Conservation (phyloP, 805 yeast genomes). For the Ogataea kodamae region DNA sequence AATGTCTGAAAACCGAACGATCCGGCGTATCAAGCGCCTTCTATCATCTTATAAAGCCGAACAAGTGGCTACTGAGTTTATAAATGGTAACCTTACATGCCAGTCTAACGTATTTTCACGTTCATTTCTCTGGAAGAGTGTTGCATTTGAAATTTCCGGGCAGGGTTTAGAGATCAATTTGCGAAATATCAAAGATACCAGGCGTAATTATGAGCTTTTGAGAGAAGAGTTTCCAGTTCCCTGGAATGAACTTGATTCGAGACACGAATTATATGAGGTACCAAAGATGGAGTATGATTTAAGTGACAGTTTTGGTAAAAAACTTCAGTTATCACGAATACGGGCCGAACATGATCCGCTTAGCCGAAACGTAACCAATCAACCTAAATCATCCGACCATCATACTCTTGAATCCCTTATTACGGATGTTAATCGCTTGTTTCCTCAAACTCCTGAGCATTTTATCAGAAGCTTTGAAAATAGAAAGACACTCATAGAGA, state of each 20-base stretch:
- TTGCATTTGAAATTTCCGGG: constrained; percentile 12
- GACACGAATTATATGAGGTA: constrained; percentile 23
- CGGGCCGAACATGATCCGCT: constrained; percentile 25
- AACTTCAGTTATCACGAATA: constrained; percentile 13
- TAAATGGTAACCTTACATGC: constrained; percentile 6
- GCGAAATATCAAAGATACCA: constrained; percentile 16
- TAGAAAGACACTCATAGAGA: constrained; percentile 35
- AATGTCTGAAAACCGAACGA: constrained; percentile 5
- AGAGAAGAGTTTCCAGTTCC: constrained; percentile 30
- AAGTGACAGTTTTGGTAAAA: constrained; percentile 20
- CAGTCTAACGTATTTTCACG: constrained; percentile 22
- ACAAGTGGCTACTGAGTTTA: constrained; percentile 5
- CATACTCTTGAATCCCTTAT: constrained; percentile 42
- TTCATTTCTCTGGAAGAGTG: constrained; percentile 25
- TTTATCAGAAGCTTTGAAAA: constrained; percentile 30
- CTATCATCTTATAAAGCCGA: constrained; percentile 6
- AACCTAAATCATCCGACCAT: constrained; percentile 27
- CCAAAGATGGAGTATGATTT: constrained; percentile 25
- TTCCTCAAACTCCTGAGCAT: constrained; percentile 38
- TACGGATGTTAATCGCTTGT: constrained; percentile 50
- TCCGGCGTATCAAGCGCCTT: constrained; percentile 6
- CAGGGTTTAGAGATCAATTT: constrained; percentile 17
- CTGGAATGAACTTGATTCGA: constrained; percentile 31
- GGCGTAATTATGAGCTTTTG: constrained; percentile 21
- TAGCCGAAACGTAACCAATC: constrained; percentile 1